Base-by-base conservation (phyloP, 805 yeast species). In the Diddensiella caesifluorescens region DNA sequence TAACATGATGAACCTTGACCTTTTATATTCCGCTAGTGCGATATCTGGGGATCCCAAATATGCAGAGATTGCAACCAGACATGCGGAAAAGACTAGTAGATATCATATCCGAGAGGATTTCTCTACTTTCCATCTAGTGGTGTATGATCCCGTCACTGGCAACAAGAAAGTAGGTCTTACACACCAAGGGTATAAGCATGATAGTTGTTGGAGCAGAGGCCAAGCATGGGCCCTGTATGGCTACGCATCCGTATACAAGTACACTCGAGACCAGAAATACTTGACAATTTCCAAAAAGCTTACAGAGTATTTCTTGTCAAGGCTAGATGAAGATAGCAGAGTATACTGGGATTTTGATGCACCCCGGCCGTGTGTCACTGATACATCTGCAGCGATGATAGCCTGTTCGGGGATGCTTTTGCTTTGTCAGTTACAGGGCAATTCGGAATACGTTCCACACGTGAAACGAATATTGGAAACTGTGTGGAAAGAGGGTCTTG, bases 221-320 rank as follows among this genome's bases (percentile, higher is more conserved):
- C 63, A 59, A 42, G 56, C 64, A 3, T 60, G 65, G 65, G 62
- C 57, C 3, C 29, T 61, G 6, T 47, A 56, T 30, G 65, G 65
- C 1, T 61, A 38, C 41, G 55, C 57, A 7, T 54, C 50, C 21
- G 48, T 51, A n/a, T 61, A 59, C 46, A 23, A 38, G 29, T 60
- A 53, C 50, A 58, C 64, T 22, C 49, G 47, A 35, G 48, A 57
- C 27, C 15, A 32, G 16, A 48, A 51, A 41, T 61, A 56, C 47
- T 50, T 59, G 30, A 54, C 53, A 12, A 54, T 54, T 2, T 50
- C 63, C 21, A 51, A 49, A 26, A 48, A 51, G 2, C 37, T 53
- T 5, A 55, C 56, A 5, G 52, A 60, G 10, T 53, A 48, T 35
- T 60, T 57, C 39, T 22, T 59, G 13, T 32, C 51, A 4, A 44